Evolutionary conservation across 1,139 yeast species (phyloP), one percentile per base, ranked within the genome.

Genomic region (Candida neerlandica): DNA sequence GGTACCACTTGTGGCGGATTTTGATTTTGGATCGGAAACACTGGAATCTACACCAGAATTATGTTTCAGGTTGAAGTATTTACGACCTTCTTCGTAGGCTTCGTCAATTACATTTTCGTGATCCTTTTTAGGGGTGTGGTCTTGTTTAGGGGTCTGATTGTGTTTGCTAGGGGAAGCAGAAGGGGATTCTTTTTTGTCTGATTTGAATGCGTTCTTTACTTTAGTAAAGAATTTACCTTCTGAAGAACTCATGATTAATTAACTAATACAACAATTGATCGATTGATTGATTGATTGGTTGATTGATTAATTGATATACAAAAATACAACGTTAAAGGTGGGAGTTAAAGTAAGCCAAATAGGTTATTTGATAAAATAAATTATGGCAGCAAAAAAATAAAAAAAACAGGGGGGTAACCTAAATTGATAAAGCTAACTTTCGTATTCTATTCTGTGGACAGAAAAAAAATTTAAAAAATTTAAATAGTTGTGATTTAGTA

Each of bases 121-220:
- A 12, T 39, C 27, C 29, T 42, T 37, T 15, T 30, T 41, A 18
- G 39, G 16, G 5, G 47, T n/a, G 10, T 23, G 27, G 27, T 23
- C 27, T 23, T 23, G 27, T 23, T 23, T 23, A 10, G 27, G 2
- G 27, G 27, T 23, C 27, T 23, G 27, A 23, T 23, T 23, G 5
- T 23, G 27, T 14, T 23, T 26, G 26, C 43, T 16, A n/a, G 55
- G 43, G 15, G 57, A 48, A 26, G 52, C 21, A 35, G 57, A 34
- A 6, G 48, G 32, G 15, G 52, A 40, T 9, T 46, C 40, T 33
- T 48, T 56, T 37, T 50, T 49, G 27, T 50, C 53, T 21, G 66
- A 59, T 43, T 53, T 59, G 59, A 69, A 64, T 18, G 71, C 65
- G 45, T 70, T 61, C 57, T 63, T 62, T 50, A 71, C 52, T 53